Evolutionary conservation across 2,329 filamentous ascomycete genomes (phyloP).

Genomic region (Cladosporium sp.): DNA sequence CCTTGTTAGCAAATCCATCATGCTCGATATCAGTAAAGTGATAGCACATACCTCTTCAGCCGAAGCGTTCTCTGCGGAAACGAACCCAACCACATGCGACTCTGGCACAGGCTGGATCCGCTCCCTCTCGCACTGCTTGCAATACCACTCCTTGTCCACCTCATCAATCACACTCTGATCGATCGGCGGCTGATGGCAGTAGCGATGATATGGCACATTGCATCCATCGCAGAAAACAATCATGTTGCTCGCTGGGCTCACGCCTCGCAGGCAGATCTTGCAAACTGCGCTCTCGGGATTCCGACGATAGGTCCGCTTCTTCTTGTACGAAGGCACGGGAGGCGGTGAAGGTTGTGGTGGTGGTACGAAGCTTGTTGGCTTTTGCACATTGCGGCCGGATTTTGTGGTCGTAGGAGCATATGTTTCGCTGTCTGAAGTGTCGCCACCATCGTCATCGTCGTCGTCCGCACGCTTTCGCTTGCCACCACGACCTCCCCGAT

Average conservation of each 20-base stretch:
- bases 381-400: constrained; percentile 71
- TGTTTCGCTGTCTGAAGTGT: constrained; percentile 37
- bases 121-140: constrained; percentile 59
- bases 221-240: constrained; percentile 87
- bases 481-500: constrained; percentile 36
- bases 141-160: constrained; percentile 70
- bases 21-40: background rate
- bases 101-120: constrained; percentile 44
- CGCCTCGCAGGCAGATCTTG: constrained; percentile 69
- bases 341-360: constrained; percentile 51
- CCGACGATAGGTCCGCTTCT: constrained; percentile 58
- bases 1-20: constrained; percentile 1
- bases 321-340: constrained; percentile 42
- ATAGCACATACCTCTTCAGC: constrained; percentile 42
- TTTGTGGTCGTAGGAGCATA: constrained; percentile 65
- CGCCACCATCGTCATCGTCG: constrained; percentile 41
- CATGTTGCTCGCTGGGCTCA: constrained; percentile 71
- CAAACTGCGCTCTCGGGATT: constrained; percentile 63
- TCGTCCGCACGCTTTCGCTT: constrained; percentile 39
- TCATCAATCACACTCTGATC: constrained; percentile 67
- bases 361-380: constrained; percentile 64
- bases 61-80: constrained; percentile 41
- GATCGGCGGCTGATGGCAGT: constrained; percentile 76
- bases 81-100: constrained; percentile 43
- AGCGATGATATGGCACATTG: constrained; percentile 76